Evolutionary conservation across 495 filamentous ascomycete species (phyloP), one percentile per base, ranked within the genome.

Genomic region (Lophiotrema nucula): DNA sequence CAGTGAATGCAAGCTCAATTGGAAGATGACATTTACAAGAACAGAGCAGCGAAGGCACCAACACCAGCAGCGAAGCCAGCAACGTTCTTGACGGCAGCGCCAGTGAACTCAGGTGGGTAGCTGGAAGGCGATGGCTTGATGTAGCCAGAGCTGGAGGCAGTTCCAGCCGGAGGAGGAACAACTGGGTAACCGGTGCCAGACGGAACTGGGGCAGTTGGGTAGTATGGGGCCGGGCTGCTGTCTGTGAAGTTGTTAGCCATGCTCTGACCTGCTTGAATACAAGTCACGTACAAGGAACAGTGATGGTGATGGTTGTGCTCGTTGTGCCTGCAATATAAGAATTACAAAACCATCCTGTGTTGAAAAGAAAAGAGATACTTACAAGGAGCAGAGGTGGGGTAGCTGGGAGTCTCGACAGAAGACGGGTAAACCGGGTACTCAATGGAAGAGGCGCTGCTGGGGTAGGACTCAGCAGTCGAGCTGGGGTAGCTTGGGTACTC

Each of bases 21-120:
- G 60, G 44, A 52, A 50, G 12, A 59, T 64, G 61, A 64, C 60
- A 53, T 64, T 64, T 64, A 64, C 61, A 64, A 64, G 61, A 64
- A 63, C 1, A 47, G 47, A 48, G 59, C 59, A 15, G 57, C 41
- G 35, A 67, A 56, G 6, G 59, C 64, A 52, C 59, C 64, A 8
- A 51, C 54, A 64, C 61, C 61, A 56, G 61, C 61, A 27, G 60
- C 61, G 61, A 60, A 58, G 56, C 55, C 49, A 37, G 43, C 61
- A 26, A 55, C 43, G 33, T 64, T 37, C 19, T 47, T 42, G 48
- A 21, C 37, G 24, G 61, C 61, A 56, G 61, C 61, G 24, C 61
- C 61, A 39, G 61, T 64, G 61, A 59, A 64, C 44, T 58, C 27
- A 19, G 61, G 55, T 43, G 61, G 55, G 31, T 46, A 5, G 13